These are phyloP conservation scores for Trapa incisa DNA, from an alignment of 345 rosid species.

Conservation along the genomic window DNA sequence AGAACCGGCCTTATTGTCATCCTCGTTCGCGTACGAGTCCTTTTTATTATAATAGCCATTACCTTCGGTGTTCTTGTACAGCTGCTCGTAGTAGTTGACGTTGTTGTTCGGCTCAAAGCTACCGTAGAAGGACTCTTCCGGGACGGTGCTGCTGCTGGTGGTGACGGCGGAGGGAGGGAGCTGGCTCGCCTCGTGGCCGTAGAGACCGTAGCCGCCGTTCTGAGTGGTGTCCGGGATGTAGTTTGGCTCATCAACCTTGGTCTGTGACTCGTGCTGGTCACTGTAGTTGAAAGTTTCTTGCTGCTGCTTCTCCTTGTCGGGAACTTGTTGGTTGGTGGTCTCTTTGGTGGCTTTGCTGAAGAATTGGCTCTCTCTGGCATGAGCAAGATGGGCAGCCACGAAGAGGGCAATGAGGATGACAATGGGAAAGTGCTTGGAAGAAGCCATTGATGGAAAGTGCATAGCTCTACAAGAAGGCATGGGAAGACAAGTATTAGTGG, in stretches of 20 bases:
- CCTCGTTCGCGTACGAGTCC: conserved; percentile 7
- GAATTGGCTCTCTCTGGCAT: conserved; percentile 29
- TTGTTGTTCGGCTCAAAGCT: not conserved
- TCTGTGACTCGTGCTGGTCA: conserved; percentile 2
- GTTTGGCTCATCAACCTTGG: conserved; percentile 11
- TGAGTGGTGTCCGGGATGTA: conserved; percentile 29
- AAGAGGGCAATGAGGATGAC: conserved; percentile 11
- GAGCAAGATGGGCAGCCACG: conserved; percentile 11
- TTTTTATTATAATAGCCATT: conserved; percentile 13
- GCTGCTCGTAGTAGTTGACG: conserved; percentile 1
- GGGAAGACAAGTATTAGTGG: not conserved
- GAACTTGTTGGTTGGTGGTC: not conserved
- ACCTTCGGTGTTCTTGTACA: conserved; percentile 3
- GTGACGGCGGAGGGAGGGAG: conserved; percentile 19
- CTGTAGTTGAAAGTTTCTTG: not conserved
- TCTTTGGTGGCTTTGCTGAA: conserved; percentile 27
- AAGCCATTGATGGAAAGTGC: conserved; percentile 8
- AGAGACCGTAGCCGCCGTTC: conserved; percentile 45
- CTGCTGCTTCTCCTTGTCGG: not conserved
- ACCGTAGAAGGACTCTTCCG: conserved; percentile 18
- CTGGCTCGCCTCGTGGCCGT: conserved; percentile 24
- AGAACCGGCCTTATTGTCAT: conserved; percentile 7
- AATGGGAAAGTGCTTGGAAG: not conserved
- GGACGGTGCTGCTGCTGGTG: conserved; percentile 3
- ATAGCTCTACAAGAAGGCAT: not conserved